Evolutionary conservation across 2,329 filamentous ascomycete species (phyloP).

Genomic region (Fusarium nurragi): DNA sequence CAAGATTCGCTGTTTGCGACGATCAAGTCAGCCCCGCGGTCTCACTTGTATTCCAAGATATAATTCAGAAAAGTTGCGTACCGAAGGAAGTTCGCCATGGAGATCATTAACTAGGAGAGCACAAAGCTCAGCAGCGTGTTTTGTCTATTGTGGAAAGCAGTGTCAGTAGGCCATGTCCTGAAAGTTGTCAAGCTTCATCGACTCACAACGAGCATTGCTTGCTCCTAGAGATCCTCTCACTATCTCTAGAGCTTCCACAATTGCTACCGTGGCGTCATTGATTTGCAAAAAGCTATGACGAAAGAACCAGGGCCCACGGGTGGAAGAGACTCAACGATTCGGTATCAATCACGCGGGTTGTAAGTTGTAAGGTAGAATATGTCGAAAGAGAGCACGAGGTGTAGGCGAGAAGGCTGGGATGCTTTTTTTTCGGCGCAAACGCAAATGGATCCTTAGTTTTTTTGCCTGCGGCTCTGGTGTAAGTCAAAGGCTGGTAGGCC

Average conservation of each 20-base stretch:
- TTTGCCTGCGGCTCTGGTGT: conserved; percentile 39
- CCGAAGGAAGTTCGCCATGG: conserved; percentile 90
- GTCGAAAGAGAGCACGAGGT: conserved; percentile 7
- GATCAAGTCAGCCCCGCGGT: conserved; percentile 44
- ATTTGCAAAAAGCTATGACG: conserved; percentile 41
- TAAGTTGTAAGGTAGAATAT: conserved; percentile 2
- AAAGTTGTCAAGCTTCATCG: conserved; percentile 29
- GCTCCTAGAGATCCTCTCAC: conserved; percentile 80
- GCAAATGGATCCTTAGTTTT: conserved; percentile 40
- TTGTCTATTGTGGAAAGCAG: conserved; percentile 59
- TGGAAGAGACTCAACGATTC: not conserved
- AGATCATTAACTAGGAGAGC: conserved; percentile 87
- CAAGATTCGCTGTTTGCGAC: conserved; percentile 77
- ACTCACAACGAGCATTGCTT: conserved; percentile 66
- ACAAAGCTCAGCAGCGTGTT: conserved; percentile 87
- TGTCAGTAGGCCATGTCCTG: conserved; percentile 39
- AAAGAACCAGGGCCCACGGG: conserved; percentile 9
- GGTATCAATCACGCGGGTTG: not conserved
- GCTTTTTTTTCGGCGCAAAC: conserved; percentile 40
- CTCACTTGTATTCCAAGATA: conserved; percentile 7
- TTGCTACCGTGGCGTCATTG: conserved; percentile 76
- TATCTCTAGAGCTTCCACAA: conserved; percentile 78
- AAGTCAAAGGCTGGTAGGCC: conserved; percentile 37
- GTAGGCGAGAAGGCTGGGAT: conserved; percentile 30
- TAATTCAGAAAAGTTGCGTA: conserved; percentile 59